Percentiles rank a stretch among this genome's conserved stretches.
Evolutionary conservation across 345 rosid species (phyloP).

Genomic region (Syzygium aqueum): DNA sequence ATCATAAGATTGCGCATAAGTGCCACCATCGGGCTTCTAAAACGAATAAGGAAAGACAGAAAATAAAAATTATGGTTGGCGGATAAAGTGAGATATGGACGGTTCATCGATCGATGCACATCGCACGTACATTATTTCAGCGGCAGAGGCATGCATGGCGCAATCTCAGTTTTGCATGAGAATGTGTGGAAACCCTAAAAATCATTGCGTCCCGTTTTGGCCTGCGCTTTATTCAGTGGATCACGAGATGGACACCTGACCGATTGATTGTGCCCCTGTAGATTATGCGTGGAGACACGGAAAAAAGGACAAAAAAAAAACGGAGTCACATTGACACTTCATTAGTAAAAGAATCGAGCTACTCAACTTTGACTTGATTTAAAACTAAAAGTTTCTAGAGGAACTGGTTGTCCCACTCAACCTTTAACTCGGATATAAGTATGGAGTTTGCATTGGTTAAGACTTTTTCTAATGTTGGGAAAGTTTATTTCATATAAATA

Average conservation of each 20-base stretch:
- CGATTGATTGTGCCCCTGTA: neutral
- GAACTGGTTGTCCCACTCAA: neutral
- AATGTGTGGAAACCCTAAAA: neutral
- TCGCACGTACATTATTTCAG: neutral
- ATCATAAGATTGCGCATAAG: neutral
- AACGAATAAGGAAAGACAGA: neutral
- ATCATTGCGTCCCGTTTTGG: neutral
- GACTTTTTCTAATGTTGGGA: neutral
- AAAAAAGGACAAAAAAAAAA: neutral
- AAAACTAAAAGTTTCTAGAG: neutral
- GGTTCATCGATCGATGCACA: neutral
- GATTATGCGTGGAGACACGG: neutral
- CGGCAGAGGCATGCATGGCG: neutral
- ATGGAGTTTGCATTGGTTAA: neutral
- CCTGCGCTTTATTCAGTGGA: neutral
- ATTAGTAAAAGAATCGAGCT: neutral
- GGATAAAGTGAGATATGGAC: neutral
- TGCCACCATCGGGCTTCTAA: neutral
- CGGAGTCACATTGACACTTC: neutral
- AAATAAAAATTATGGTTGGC: neutral
- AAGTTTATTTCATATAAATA: neutral
- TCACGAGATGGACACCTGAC: neutral
- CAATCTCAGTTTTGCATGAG: neutral
- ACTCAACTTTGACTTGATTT: neutral
- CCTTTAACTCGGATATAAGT: neutral